Evolutionary conservation across 495 filamentous ascomycete species (phyloP).

Genomic region (Aspergillus sparsus): DNA sequence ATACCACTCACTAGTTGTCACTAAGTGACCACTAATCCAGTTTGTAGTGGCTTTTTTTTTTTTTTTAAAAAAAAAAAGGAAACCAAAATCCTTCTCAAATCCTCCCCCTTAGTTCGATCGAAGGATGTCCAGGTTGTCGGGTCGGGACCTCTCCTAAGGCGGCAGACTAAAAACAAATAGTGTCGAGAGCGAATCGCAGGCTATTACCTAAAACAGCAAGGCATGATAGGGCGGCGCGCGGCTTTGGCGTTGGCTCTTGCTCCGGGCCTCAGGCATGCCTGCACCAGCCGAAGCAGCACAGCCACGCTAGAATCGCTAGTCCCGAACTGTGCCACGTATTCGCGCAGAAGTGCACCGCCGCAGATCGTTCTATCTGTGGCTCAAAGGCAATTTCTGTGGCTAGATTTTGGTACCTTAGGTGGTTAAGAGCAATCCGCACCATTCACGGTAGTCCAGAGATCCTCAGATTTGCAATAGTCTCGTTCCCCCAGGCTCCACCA

Average conservation of each 20-base stretch:
- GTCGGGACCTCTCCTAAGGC: neutral
- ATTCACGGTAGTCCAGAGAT: slow-evolving; percentile 21
- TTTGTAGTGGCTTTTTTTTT: neutral
- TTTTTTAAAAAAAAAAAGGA: neutral
- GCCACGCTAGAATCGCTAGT: slow-evolving; percentile 23
- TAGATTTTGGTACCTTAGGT: slow-evolving; percentile 17
- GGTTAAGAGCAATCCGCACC: slow-evolving; percentile 11
- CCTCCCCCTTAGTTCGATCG: slow-evolving; percentile 17
- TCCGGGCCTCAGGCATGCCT: slow-evolving; percentile 9
- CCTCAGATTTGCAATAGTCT: slow-evolving; percentile 19
- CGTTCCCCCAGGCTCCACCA: slow-evolving; percentile 16
- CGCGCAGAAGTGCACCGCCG: slow-evolving; percentile 8
- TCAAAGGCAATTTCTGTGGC: slow-evolving; percentile 24
- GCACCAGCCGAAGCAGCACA: slow-evolving; percentile 19
- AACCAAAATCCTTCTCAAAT: slow-evolving; percentile 17
- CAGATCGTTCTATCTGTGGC: slow-evolving; percentile 25
- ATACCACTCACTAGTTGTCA: neutral
- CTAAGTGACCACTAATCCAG: neutral
- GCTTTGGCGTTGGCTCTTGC: slow-evolving; percentile 5
- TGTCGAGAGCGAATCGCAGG: neutral
- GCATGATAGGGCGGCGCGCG: slow-evolving; percentile 2
- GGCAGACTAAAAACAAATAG: slow-evolving; percentile 12
- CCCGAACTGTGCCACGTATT: slow-evolving; percentile 21
- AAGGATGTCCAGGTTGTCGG: slow-evolving; percentile 25
- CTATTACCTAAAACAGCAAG: slow-evolving; percentile 8